Evolutionary conservation across 139 green algal genomes (phyloP), one percentile per base, ranked within the genome.

Genomic region (Closterium sp.): DNA sequence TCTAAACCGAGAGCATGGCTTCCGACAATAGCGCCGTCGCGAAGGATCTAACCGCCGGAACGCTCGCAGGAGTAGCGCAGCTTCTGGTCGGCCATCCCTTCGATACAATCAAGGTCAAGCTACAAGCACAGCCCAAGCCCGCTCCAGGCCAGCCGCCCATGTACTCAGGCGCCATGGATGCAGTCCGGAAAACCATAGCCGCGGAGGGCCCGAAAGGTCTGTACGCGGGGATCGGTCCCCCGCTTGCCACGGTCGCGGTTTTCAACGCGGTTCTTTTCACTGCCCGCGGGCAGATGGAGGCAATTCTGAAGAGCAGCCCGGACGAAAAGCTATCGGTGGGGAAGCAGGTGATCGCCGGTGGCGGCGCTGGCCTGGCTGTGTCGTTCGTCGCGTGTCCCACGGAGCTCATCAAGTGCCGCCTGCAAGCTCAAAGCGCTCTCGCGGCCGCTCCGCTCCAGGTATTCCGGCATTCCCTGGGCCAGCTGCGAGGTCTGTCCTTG

Each of bases 401-500:
- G 7, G 96, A 98, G 93, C 96, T 98, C 36, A 90, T 98, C 84
- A 98, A 98, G 92, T 98, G 96, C 94, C 88, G 96, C 33, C 91
- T 98, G 69, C 96, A 98, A 87, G 96, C 95, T 12, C 95, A 97
- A 84, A 91, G 86, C 25, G 94, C 84, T 84, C 83, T 91, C 33
- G 64, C 88, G 4, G 28, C 88, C 30, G 81, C 81, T 19, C n/a
- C 81, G 3, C n/a, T 86, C 81, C 81, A 69, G 43, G 43, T 69
- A 69, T 16, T n/a, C n/a, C n/a, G n/a, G n/a, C n/a, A n/a, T n/a
- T n/a, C n/a, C n/a, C n/a, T n/a, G n/a, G n/a, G n/a, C n/a, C n/a
- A n/a, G n/a, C n/a, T n/a, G n/a, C n/a, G n/a, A n/a, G n/a, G n/a
- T n/a, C n/a, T n/a, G n/a, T n/a, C n/a, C n/a, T n/a, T n/a, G n/a